Base-by-base conservation (phyloP, 2,329 filamentous ascomycete genomes). In the Fusarium annulatum region DNA sequence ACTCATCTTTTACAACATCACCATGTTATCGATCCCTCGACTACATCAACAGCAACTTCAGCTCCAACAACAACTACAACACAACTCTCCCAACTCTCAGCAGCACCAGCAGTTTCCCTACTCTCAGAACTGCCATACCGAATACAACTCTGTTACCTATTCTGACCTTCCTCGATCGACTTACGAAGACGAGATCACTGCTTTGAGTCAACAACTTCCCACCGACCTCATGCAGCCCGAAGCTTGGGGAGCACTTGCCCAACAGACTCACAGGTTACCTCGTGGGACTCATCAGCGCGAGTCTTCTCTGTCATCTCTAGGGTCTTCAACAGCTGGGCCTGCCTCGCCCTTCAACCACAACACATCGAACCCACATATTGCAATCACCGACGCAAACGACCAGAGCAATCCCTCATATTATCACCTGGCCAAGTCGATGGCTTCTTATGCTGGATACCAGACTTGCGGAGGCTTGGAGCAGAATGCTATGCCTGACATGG, bases 301-400 rank as follows among this genome's bases (percentile, higher is more conserved):
- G 72, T 88, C 89, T 5, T 91, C 89, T 11, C 81, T 90, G 42
- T 91, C 89, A 0, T 91, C 90, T 1, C 76, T 91, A 45, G 88
- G 88, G 16, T 91, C 89, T 30, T 91, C 89, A 4, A 71, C 68
- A 1, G 85, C 87, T 41, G 88, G 87, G n/a, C 89, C 89, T 23
- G 84, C 86, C 0, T 91, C 90, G 23, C 89, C 89, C 7, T 91
- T 85, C 78, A 86, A 85, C 43, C 82, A 86, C 64, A 89, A 84
- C 76, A 87, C 84, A 4, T 85, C 88, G 42, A 88, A 90, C 69
- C 89, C 89, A 5, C 88, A 90, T 14, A 89, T 91, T 56, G 87
- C 88, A 30, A 81, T 89, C 19, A 85, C 83, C 51, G 88, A 90
- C 71, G 81, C 78, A 19, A 82, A 82, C 60, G 89, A 90, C 62